phyloP scores from a whole-genome alignment of 768 basidiomycete species.

The Mycena vitilis region DNA sequence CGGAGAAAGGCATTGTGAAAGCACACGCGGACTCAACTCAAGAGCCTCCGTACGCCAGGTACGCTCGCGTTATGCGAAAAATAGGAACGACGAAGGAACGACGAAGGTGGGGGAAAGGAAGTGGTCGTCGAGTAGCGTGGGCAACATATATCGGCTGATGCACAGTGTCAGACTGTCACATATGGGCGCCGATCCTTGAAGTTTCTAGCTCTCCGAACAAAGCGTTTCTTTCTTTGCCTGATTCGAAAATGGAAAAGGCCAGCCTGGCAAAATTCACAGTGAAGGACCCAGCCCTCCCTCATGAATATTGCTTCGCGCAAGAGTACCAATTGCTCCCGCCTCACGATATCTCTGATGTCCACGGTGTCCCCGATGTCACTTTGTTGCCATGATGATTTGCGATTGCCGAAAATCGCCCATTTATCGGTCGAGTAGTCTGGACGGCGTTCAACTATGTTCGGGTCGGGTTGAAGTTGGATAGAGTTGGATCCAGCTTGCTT shows the following conservation, averaged over 20 bases:
- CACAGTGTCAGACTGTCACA: neutral
- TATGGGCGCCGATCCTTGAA: neutral
- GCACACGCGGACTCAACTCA: conserved; percentile 25
- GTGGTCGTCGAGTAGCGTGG: neutral
- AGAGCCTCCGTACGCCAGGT: conserved; percentile 35
- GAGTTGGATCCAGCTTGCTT: no score
- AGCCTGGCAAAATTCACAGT: no score
- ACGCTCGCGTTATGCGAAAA: conserved; percentile 27
- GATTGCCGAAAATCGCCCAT: neutral
- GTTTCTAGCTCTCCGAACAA: no score
- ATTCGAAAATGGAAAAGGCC: no score
- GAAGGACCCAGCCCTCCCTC: no score
- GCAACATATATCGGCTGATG: neutral
- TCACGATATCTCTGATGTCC: neutral
- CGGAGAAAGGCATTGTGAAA: conserved; percentile 34
- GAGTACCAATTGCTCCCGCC: neutral
- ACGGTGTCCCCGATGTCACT: neutral
- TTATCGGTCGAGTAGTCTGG: no score
- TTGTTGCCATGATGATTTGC: neutral
- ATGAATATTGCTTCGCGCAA: no score
- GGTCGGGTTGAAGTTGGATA: no score
- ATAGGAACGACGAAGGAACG: conserved; percentile 13
- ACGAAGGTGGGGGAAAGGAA: conserved; percentile 14
- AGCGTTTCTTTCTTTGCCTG: no score
- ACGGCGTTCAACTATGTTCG: no score